phyloP scores from a whole-genome alignment of 768 basidiomycete species.

The Mycena kentingensis region DNA sequence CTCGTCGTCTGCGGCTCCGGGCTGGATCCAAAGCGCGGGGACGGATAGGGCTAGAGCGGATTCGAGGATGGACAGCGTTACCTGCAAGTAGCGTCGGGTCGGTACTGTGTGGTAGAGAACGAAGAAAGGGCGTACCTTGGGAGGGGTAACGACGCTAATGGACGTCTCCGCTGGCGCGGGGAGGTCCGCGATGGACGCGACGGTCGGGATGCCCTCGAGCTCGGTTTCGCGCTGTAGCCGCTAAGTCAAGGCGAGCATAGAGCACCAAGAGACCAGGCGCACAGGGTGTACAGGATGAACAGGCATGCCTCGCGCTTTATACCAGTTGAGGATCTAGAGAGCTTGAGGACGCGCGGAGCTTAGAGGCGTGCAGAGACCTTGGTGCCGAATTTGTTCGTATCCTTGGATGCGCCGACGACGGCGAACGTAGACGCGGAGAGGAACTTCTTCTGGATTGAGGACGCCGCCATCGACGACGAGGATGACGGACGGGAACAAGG shows the following conservation, averaged over 20 bases:
- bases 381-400: slow-evolving; percentile 77
- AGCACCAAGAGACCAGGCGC: too few species aligned
- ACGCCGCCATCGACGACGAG: too few species aligned
- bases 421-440: slow-evolving; percentile 66
- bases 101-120: slow-evolving; percentile 2
- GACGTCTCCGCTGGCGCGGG: slow-evolving; percentile 65
- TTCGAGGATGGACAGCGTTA: slow-evolving; percentile 69
- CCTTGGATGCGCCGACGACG: slow-evolving; percentile 82
- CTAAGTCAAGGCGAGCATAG: too few species aligned
- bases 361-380: slow-evolving; percentile 43
- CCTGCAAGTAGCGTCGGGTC: slow-evolving; percentile 37
- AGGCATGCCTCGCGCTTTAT: slow-evolving; percentile 54
- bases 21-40: slow-evolving; percentile 88
- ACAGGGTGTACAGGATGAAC: slow-evolving; percentile 78
- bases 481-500: background rate
- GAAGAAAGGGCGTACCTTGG: slow-evolving; percentile 48
- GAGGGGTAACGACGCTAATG: slow-evolving; percentile 77
- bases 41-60: slow-evolving; percentile 66
- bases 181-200: slow-evolving; percentile 58
- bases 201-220: slow-evolving; percentile 64
- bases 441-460: slow-evolving; percentile 54
- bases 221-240: slow-evolving; percentile 70
- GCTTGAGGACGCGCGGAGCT: slow-evolving; percentile 5
- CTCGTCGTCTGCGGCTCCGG: slow-evolving; percentile 73
- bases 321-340: slow-evolving; percentile 75